These are phyloP conservation scores for Teunomyces lycoperdinae DNA, from an alignment of 805 yeast species.

Conservation along the genomic window DNA sequence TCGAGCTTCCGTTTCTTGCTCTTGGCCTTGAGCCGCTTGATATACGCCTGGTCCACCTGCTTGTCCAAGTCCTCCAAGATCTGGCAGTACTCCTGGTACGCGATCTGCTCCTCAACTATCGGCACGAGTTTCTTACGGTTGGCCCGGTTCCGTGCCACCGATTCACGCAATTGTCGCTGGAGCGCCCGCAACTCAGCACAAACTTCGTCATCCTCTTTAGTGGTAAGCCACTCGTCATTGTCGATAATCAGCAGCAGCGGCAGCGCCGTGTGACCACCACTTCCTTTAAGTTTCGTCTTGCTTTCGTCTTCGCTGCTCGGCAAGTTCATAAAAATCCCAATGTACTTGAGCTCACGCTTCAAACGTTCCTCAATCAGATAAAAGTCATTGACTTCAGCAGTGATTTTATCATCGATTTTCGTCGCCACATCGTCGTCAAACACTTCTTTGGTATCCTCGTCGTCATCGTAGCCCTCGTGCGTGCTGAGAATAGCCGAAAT, in stretches of 20 bases:
- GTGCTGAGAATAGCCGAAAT: constrained; percentile 73
- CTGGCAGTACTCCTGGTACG: constrained; percentile 90
- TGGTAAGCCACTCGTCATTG: constrained; percentile 70
- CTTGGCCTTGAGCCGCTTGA: constrained; percentile 75
- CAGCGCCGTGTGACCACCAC: not conserved
- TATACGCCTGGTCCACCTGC: constrained; percentile 92
- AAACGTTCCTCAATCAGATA: constrained; percentile 81
- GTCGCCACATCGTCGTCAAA: constrained; percentile 36
- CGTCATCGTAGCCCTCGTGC: constrained; percentile 15
- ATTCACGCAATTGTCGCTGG: constrained; percentile 64
- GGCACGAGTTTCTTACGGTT: constrained; percentile 68
- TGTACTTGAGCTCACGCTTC: constrained; percentile 81
- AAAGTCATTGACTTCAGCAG: constrained; percentile 62
- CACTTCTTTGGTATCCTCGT: constrained; percentile 16
- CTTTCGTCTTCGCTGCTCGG: constrained; percentile 36
- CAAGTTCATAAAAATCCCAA: constrained; percentile 79
- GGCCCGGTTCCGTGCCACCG: constrained; percentile 60
- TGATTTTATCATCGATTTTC: constrained; percentile 35
- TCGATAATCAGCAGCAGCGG: constrained; percentile 37
- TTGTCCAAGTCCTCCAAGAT: constrained; percentile 92
- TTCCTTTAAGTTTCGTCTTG: constrained; percentile 16
- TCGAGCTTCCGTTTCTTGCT: constrained; percentile 59
- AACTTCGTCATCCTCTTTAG: constrained; percentile 91
- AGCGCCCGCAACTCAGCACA: constrained; percentile 75
- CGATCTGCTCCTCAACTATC: constrained; percentile 78